Base-by-base conservation (phyloP, 371 early-diverging fungal genomes). In the Conidiobolus incongruus region DNA sequence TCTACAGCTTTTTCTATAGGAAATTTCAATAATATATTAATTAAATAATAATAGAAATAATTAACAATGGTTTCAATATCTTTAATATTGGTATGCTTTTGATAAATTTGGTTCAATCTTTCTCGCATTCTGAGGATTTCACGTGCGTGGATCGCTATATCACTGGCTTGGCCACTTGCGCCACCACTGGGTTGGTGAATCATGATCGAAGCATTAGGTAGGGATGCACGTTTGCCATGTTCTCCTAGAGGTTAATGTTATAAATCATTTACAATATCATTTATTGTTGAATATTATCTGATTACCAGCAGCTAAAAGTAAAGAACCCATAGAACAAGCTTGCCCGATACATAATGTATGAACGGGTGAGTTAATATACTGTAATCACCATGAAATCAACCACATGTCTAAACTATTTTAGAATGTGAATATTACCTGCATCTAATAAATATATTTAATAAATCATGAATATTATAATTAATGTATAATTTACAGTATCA, bases 141-240 rank as follows among this genome's bases (percentile, higher is more conserved):
- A 15, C 83, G 63, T 3, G 95, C 95, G 50, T 93, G 94, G 45
- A 94, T 96, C 8, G 84, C 93, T 52, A 96, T 92, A 53, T 96
- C 97, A 34, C 81, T 75, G 2, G 97, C 97, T 60, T 92, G 97
- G 8, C 97, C 94, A 33, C 69, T 61, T n/a, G 92, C 90, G 13
- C 97, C 94, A 15, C 97, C 97, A 38, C 78, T 79, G 4, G 94
- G 93, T 55, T 94, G 97, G 52, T 96, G 97, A 47, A 96, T 75
- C 95, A 94, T 96, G 24, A 94, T 79, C 2, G 84, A 72, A 13
- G 91, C 74, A 56, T 96, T 81, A 10, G 94, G 94, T 20, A 96
- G 64, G 19, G 87, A 70, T 45, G 67, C 78, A 15, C 97, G 62
- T 40, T 80, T 80, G 13, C 95, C 97, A 11, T 76, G 70, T 28